Conservation (phyloP, 306 rosid genomes). For the Trifolium pratense region DNA sequence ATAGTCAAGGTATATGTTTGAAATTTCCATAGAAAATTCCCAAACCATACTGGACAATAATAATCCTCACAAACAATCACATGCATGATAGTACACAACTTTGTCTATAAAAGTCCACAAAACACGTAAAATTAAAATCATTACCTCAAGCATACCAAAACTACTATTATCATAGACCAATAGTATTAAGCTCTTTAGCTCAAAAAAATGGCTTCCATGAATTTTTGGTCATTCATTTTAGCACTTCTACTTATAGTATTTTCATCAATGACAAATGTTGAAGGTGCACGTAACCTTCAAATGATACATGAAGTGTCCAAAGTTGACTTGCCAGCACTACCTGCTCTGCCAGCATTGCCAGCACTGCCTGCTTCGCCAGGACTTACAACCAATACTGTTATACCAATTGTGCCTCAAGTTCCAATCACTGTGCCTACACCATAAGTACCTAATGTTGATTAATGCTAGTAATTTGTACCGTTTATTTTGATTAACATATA, state of each 20-base stretch:
- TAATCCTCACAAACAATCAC: neutral
- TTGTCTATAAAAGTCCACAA: conserved; percentile 46
- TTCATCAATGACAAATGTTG: conserved; percentile 39
- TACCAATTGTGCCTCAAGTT: too few relatives aligned
- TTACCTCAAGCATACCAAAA: conserved; percentile 10
- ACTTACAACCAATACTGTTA: neutral
- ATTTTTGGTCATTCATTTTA: conserved; percentile 37
- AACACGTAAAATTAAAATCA: neutral
- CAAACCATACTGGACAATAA: too few relatives aligned
- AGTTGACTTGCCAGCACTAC: conserved; percentile 33
- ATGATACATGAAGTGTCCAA: conserved; percentile 36
- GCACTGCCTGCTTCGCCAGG: neutral
- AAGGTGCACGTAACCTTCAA: conserved; percentile 49
- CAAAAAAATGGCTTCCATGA: conserved; percentile 45
- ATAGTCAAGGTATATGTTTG: neutral
- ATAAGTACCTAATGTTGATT: conserved; percentile 18
- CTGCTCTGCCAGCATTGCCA: neutral
- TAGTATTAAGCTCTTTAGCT: conserved; percentile 16
- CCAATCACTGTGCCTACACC: conserved; percentile 34
- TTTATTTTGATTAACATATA: too few relatives aligned
- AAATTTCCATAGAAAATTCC: too few relatives aligned
- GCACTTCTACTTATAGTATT: conserved; percentile 40
- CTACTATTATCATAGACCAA: neutral
- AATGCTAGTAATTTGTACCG: neutral
- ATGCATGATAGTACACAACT: neutral